Conservation (phyloP, 140 eudicot genomes). For the Anethum foeniculum region DNA sequence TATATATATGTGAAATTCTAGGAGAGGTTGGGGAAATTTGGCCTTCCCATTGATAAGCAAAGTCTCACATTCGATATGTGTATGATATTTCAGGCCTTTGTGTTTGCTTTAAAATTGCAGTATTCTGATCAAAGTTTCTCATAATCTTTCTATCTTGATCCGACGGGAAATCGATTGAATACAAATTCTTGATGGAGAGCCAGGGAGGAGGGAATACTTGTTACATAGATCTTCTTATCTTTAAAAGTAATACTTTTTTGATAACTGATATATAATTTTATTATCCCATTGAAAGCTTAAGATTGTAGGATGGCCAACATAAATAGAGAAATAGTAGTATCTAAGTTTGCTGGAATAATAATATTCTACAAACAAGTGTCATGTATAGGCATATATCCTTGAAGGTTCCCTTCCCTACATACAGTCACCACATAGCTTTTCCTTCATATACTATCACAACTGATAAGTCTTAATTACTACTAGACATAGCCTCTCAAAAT, state of each 20-base stretch:
- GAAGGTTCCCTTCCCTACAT: not conserved
- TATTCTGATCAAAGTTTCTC: not conserved
- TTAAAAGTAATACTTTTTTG: too few relatives aligned
- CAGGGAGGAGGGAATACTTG: not conserved
- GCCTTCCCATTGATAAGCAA: not conserved
- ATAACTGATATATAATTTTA: not conserved
- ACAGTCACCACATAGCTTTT: not conserved
- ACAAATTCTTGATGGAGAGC: not conserved
- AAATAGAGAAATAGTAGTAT: not conserved
- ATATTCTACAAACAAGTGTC: not conserved
- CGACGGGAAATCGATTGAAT: not conserved
- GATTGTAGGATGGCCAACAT: not conserved
- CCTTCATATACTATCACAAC: not conserved
- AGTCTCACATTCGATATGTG: not conserved
- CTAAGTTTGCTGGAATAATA: not conserved
- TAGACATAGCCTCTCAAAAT: constrained; percentile 4
- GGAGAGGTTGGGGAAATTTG: too few relatives aligned
- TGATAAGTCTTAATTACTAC: not conserved
- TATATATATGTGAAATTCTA: too few relatives aligned
- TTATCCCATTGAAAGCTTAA: not conserved
- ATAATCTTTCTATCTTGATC: not conserved
- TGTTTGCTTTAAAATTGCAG: not conserved
- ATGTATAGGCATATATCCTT: not conserved
- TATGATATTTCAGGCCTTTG: not conserved
- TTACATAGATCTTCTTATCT: too few relatives aligned